Evolutionary conservation across 2,329 filamentous ascomycete species (phyloP).

Genomic region (Pezicula carpinea): DNA sequence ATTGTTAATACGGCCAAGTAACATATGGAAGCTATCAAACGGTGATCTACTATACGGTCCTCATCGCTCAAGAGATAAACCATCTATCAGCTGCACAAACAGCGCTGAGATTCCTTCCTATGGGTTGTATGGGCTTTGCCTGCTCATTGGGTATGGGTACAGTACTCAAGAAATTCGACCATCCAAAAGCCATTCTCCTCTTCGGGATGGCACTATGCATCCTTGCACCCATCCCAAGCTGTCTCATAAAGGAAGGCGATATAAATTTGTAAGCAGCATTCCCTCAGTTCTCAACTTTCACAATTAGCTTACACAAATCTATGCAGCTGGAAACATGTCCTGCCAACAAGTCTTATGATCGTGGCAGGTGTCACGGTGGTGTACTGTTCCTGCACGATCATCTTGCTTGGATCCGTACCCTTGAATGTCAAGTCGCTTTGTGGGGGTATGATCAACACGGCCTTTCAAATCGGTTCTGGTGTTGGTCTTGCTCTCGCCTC

Average conservation of each 20-base stretch:
- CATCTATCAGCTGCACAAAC: constrained; percentile 34
- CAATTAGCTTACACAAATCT: not conserved
- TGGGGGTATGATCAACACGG: constrained; percentile 38
- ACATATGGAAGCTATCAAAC: constrained; percentile 39
- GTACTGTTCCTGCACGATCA: constrained; percentile 37
- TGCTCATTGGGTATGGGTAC: constrained; percentile 31
- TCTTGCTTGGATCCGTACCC: constrained; percentile 34
- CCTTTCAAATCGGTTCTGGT: constrained; percentile 37
- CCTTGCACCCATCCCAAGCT: constrained; percentile 32
- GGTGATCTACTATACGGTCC: constrained; percentile 37
- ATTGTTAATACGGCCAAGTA: constrained; percentile 17
- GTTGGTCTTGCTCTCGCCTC: constrained; percentile 35
- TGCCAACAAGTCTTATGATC: constrained; percentile 34
- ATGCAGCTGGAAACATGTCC: constrained; percentile 31
- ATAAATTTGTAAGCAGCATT: constrained; percentile 13
- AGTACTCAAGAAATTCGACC: constrained; percentile 33
- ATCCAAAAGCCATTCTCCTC: constrained; percentile 31
- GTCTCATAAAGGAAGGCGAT: constrained; percentile 16
- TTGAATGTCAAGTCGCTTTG: constrained; percentile 36
- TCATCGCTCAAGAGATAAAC: constrained; percentile 36
- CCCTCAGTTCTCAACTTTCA: constrained; percentile 7
- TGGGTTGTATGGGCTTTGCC: constrained; percentile 35
- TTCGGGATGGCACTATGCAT: constrained; percentile 31
- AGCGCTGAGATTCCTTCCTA: constrained; percentile 36
- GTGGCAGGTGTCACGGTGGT: constrained; percentile 36